These are phyloP conservation scores for Citrus inodora DNA, from an alignment of 345 rosid genomes.

Conservation along the genomic window DNA sequence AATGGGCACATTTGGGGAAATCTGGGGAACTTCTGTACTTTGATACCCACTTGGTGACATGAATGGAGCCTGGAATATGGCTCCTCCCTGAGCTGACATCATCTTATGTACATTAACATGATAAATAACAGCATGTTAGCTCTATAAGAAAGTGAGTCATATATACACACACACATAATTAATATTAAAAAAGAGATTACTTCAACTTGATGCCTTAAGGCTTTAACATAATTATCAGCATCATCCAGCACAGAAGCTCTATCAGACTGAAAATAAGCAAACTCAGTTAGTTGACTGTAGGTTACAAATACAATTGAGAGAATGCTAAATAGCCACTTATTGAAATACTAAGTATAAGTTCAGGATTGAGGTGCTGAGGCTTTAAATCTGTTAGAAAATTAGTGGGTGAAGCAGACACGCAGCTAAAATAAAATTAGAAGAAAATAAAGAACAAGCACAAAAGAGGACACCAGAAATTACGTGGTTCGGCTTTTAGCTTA, in stretches of 20 bases:
- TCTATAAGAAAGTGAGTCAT: not conserved
- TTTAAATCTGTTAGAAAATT: no score
- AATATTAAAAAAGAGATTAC: not conserved
- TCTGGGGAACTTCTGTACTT: not conserved
- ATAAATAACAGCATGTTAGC: not conserved
- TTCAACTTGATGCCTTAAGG: constrained; percentile 15
- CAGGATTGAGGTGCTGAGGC: no score
- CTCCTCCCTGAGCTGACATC: not conserved
- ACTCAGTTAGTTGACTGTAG: not conserved
- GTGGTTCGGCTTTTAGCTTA: no score
- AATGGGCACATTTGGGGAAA: not conserved
- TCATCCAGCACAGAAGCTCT: constrained; percentile 27
- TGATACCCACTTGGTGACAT: not conserved
- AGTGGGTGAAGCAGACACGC: no score
- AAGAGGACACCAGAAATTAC: no score
- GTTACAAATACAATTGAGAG: not conserved
- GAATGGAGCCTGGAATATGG: not conserved
- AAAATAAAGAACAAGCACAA: no score
- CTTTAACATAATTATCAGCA: constrained; percentile 13
- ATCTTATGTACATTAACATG: not conserved
- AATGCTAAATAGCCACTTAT: no score
- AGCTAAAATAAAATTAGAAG: no score
- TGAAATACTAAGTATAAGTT: no score
- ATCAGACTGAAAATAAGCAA: constrained; percentile 10
- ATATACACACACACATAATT: no score